phyloP scores from a whole-genome alignment of 2,329 filamentous ascomycete species.

The Pyrenophora teres region DNA sequence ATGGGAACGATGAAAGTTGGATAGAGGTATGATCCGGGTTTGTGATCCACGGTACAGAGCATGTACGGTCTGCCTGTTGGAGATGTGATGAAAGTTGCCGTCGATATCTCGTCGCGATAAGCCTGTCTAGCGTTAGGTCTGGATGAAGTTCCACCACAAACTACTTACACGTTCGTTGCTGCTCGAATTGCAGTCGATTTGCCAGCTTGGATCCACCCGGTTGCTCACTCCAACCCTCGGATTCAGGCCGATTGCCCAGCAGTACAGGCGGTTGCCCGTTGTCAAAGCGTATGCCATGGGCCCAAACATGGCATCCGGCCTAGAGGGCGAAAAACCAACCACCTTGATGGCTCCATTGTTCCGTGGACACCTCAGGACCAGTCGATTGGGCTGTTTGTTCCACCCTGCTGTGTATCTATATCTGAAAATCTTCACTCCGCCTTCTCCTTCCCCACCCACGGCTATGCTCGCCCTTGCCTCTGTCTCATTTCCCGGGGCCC shows the following conservation, averaged over 20 bases:
- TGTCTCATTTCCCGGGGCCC: constrained; percentile 1
- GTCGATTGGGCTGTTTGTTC: constrained; percentile 11
- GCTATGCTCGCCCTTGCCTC: constrained; percentile 21
- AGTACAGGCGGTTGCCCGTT: constrained; percentile 21
- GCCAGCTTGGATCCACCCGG: constrained; percentile 9
- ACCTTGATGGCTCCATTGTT: constrained; percentile 21
- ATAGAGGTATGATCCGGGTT: constrained; percentile 18
- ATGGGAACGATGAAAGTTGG: constrained; percentile 26
- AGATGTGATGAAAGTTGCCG: constrained; percentile 19
- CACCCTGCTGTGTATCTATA: constrained; percentile 17
- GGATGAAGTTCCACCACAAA: background rate
- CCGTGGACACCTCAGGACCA: constrained; percentile 16
- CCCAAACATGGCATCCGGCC: constrained; percentile 1
- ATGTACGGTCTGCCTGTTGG: constrained; percentile 21
- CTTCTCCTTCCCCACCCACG: constrained; percentile 27
- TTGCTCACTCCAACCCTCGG: background rate
- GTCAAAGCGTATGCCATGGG: constrained; percentile 24
- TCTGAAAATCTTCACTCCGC: constrained; percentile 24
- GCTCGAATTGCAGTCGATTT: constrained; percentile 13
- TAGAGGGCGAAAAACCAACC: constrained; percentile 23
- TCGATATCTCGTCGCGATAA: constrained; percentile 21
- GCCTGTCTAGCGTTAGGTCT: constrained; percentile 15
- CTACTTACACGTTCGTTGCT: constrained; percentile 18
- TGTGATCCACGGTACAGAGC: constrained; percentile 26
- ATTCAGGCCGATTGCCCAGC: constrained; percentile 17